phyloP scores from a whole-genome alignment of 176 grass and related monocot genomes.

The Bromus sterilis region DNA sequence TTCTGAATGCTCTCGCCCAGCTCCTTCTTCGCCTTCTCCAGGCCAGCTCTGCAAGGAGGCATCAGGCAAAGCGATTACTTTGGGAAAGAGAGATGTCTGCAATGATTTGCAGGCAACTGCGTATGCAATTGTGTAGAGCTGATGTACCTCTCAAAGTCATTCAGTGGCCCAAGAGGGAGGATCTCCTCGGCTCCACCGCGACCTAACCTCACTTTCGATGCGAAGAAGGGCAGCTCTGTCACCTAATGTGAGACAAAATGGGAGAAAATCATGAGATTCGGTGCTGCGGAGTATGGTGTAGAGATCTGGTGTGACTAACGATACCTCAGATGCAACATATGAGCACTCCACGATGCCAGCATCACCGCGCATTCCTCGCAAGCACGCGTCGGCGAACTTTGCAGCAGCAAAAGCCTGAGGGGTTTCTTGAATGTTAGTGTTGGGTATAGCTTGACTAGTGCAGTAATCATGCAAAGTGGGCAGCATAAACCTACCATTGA shows the following conservation, averaged over 20 bases:
- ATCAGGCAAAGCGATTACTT: not conserved
- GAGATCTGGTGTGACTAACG: not conserved
- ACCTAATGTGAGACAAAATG: constrained; percentile 43
- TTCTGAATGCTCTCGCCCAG: constrained; percentile 79
- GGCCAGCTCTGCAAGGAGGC: constrained; percentile 40
- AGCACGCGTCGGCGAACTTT: constrained; percentile 81
- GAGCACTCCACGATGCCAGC: constrained; percentile 76
- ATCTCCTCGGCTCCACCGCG: constrained; percentile 73
- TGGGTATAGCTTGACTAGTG: not conserved
- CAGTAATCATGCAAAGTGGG: not conserved
- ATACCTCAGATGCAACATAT: constrained; percentile 79
- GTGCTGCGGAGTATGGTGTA: not conserved
- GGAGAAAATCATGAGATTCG: not conserved
- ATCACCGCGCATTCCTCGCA: constrained; percentile 77
- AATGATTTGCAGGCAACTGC: not conserved
- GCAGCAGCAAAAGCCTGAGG: constrained; percentile 71
- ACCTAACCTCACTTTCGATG: constrained; percentile 78
- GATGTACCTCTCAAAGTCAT: constrained; percentile 86
- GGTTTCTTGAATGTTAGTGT: constrained; percentile 6
- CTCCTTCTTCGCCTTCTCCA: constrained; percentile 93
- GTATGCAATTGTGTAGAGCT: not conserved
- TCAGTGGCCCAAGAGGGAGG: constrained; percentile 80
- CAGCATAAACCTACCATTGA: constrained; percentile 69
- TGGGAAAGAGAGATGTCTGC: not conserved
- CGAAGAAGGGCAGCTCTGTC: constrained; percentile 89